Percentiles rank a stretch among this genome's conserved stretches.
Evolutionary conservation across 805 yeast species (phyloP).

Genomic region (Cephaloascus fragrans): DNA sequence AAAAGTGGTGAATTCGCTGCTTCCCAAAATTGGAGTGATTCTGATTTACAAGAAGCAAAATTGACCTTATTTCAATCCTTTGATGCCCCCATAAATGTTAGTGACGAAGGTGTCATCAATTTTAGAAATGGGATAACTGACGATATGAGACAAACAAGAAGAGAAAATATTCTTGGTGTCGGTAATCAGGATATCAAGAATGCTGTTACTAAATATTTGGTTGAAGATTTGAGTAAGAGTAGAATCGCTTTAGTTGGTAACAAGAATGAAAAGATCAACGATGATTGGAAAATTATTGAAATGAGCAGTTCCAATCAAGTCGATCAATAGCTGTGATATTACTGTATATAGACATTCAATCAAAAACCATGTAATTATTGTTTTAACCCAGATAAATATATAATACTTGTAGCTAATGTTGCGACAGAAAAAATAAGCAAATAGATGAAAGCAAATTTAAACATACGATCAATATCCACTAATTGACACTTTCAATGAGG

Average conservation of each 20-base stretch:
- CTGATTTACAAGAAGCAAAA: constrained; percentile 82
- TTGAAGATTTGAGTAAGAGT: constrained; percentile 11
- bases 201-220: constrained; percentile 61
- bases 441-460: too few species aligned
- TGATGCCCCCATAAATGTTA: constrained; percentile 82
- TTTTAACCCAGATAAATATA: too few species aligned
- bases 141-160: constrained; percentile 70
- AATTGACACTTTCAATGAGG: neutral
- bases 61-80: constrained; percentile 82
- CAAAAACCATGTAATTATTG: too few species aligned
- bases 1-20: constrained; percentile 37
- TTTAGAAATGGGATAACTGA: constrained; percentile 68
- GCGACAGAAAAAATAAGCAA: too few species aligned
- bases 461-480: neutral
- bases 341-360: neutral
- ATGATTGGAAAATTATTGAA: constrained; percentile 3
- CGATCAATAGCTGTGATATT: neutral
- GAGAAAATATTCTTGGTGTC: constrained; percentile 65
- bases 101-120: constrained; percentile 60
- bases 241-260: constrained; percentile 39
- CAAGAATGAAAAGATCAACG: constrained; percentile 9
- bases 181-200: constrained; percentile 48
- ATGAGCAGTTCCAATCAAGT: constrained; percentile 1
- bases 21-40: constrained; percentile 41
- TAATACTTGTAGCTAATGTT: too few species aligned